Base-by-base conservation (phyloP, 176 grass and related monocot genomes). In the Coix lacrymajobi region DNA sequence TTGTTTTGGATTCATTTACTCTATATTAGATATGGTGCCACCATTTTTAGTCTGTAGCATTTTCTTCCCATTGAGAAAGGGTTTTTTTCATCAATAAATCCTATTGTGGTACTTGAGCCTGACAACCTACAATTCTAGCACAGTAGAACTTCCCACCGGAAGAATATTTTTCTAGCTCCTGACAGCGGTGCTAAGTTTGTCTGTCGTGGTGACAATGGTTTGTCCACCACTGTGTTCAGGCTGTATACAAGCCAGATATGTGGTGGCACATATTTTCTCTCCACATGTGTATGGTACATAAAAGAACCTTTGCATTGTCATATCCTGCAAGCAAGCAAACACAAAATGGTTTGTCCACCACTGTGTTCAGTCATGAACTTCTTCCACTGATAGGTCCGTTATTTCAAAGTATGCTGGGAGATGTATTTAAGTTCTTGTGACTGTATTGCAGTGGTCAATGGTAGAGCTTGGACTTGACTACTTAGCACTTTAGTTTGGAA, bases 351-450 rank as follows among this genome's bases (percentile, higher is more conserved):
- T n/a, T n/a, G n/a, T n/a, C n/a, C n/a, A n/a, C n/a, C n/a, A n/a
- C n/a, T n/a, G n/a, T n/a, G n/a, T n/a, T n/a, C n/a, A n/a, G 14
- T 76, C 43, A 39, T 76, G 26, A 24, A 26, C 37, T 30, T 66
- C 33, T 85, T 70, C 36, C 8, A n/a, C 1, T 70, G 49, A 71
- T 14, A 71, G 12, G 20, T 71, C 43, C 20, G 5, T 33, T 25
- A 31, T 41, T 19, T 75, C 19, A 58, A 58, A 87, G 58, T 81
- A 46, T 45, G 28, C 28, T 73, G 60, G 29, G 69, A 75, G 85
- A 28, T 67, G 4, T 51, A 57, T 41, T 62, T 71, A n/a, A 66
- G 28, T 80, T 80, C 6, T 2, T 73, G 57, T 80, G 24, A 80
- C 26, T 45, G 10, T 62, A 71, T 17, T 69, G 64, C 26, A 64